Evolutionary conservation across 2,329 filamentous ascomycete species (phyloP).

Genomic region (Colletotrichum gloeosporioides): DNA sequence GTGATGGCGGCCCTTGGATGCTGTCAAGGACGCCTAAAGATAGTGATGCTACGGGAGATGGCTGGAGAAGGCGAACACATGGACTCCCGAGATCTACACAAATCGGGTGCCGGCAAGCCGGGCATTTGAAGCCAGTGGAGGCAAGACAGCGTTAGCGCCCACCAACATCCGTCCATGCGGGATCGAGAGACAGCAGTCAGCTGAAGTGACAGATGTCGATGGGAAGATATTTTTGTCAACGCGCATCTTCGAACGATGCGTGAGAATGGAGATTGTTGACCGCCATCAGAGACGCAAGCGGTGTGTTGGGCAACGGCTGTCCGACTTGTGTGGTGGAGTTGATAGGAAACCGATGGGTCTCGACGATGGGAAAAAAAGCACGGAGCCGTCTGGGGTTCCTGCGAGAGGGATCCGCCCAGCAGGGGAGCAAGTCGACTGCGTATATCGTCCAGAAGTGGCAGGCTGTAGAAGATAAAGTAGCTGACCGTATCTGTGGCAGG

Average conservation of each 20-base stretch:
- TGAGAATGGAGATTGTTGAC: background rate
- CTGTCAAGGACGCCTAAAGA: background rate
- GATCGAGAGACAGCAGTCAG: background rate
- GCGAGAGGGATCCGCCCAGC: background rate
- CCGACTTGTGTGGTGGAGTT: background rate
- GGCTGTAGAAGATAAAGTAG: background rate
- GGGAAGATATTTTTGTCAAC: background rate
- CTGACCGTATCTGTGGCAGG: background rate
- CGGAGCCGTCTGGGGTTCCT: slow-evolving; percentile 5
- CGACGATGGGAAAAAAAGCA: background rate
- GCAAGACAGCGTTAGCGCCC: background rate
- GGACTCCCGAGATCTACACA: background rate
- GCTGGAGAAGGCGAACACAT: background rate
- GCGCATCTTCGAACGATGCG: background rate
- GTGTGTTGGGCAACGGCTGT: background rate
- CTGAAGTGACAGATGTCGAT: background rate
- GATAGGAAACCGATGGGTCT: background rate
- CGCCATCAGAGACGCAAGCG: slow-evolving; percentile 1
- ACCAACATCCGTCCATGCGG: background rate
- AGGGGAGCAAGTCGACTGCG: background rate
- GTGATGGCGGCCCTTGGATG: background rate
- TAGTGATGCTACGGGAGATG: background rate
- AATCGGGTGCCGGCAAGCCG: background rate
- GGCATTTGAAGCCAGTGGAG: background rate
- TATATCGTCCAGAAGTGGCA: slow-evolving; percentile 2